Evolutionary conservation across 2,329 filamentous ascomycete species (phyloP), one percentile per base, ranked within the genome.

Genomic region (Fusarium buxicola): DNA sequence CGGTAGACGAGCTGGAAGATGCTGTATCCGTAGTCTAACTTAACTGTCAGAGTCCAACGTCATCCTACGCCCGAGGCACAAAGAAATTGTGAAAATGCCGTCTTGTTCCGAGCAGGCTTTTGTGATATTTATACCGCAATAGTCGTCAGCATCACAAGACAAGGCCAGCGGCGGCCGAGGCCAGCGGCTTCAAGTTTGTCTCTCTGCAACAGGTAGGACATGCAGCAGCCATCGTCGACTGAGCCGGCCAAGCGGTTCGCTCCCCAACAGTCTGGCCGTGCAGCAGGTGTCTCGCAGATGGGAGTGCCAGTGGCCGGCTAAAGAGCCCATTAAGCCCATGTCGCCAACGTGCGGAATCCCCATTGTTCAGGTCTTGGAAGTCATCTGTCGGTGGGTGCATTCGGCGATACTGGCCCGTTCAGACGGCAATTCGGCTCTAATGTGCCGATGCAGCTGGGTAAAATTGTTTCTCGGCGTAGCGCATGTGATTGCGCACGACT

Each of bases 261-360:
- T 21, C 21, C 58, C 55, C 55, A 60, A 62, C 59, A 55, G 28
- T 40, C 32, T 52, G 45, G 46, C 52, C 59, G 60, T 66, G 65
- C 64, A 63, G 60, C 50, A 36, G 39, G 55, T 69, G 66, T 68
- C 66, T 69, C 64, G 54, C 56, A 68, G 64, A 46, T 52, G 39
- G 43, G 21, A 45, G 53, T 55, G 48, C 49, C 56, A 69, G 65
- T 68, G 67, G 63, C 55, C 47, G 38, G 55, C 44, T 54, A 63
- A 60, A 55, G 16, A 44, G 44, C 39, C 49, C 41, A 36, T 32
- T 21, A 28, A 44, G 41, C 43, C 43, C 52, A 56, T 38, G 39
- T 50, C 15, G 41, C 46, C 41, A 56, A 56, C 47, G 47, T 52
- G 46, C 41, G 21, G 27, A 50, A 44, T 52, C 40, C 53, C 45